Percentiles rank a stretch among this genome's conserved stretches.
phyloP scores from a whole-genome alignment of 306 rosid species.

The Gillenia trifoliata region DNA sequence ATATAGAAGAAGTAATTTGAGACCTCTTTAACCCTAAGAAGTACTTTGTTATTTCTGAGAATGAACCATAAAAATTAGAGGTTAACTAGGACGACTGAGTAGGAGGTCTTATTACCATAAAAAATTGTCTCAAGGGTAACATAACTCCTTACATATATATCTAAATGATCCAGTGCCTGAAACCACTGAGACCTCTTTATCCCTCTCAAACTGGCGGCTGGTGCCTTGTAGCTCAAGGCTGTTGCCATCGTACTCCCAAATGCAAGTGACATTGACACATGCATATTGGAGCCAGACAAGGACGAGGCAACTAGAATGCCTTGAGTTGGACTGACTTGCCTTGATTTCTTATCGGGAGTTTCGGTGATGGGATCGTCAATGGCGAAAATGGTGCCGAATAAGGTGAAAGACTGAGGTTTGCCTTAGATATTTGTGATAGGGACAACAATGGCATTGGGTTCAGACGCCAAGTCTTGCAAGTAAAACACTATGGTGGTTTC shows the following conservation, averaged over 20 bases:
- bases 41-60: neutral
- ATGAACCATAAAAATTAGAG: neutral
- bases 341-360: neutral
- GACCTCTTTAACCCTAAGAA: no score
- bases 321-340: constrained; percentile 10
- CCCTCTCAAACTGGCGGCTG: neutral
- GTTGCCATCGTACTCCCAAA: no score
- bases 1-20: no score
- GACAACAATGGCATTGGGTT: neutral
- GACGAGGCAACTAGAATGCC: constrained; percentile 7
- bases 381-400: constrained; percentile 9
- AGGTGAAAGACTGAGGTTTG: constrained; percentile 1
- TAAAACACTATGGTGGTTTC: constrained; percentile 18
- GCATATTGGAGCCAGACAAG: constrained; percentile 1
- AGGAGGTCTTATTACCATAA: no score
- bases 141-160: neutral
- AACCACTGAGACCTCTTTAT: neutral
- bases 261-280: neutral
- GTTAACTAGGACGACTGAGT: neutral
- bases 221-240: neutral
- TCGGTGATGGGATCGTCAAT: constrained; percentile 4
- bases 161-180: neutral
- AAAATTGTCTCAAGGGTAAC: no score
- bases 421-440: neutral
- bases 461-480: constrained; percentile 14